Conservation (phyloP, 805 yeast species). For the Ogataea angusta region DNA sequence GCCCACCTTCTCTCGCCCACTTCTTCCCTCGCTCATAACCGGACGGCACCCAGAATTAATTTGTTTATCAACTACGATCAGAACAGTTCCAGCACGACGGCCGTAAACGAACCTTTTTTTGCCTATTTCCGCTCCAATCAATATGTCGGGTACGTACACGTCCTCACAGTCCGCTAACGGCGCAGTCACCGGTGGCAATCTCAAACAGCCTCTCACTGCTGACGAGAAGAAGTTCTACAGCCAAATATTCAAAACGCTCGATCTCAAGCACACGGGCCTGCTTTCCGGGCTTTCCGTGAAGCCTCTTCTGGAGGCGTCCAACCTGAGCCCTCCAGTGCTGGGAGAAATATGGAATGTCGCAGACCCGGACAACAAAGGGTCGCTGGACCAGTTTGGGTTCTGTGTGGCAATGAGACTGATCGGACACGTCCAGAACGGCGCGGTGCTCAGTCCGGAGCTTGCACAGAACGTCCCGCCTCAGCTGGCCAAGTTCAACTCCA, state of each 20-base stretch:
- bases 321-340: conserved; percentile 69
- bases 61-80: conserved; percentile 8
- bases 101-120: not conserved
- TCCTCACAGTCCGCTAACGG: not conserved
- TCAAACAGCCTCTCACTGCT: conserved; percentile 45
- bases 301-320: conserved; percentile 78
- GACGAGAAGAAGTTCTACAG: conserved; percentile 77
- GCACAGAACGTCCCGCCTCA: conserved; percentile 53
- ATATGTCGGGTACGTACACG: conserved; percentile 17
- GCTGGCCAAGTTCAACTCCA: conserved; percentile 54
- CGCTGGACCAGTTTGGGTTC: conserved; percentile 75
- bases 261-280: conserved; percentile 71
- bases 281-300: conserved; percentile 88
- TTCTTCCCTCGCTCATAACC: conserved; percentile 5
- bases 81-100: not conserved
- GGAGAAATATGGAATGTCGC: conserved; percentile 95
- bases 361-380: conserved; percentile 87
- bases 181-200: conserved; percentile 16
- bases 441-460: conserved; percentile 48
- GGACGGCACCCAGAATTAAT: not conserved
- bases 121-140: too few species aligned
- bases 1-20: not conserved
- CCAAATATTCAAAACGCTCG: conserved; percentile 75
- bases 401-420: conserved; percentile 84
- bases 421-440: conserved; percentile 80